Conservation (phyloP, 1,284 basidiomycete genomes). For the Boletus mariae region DNA sequence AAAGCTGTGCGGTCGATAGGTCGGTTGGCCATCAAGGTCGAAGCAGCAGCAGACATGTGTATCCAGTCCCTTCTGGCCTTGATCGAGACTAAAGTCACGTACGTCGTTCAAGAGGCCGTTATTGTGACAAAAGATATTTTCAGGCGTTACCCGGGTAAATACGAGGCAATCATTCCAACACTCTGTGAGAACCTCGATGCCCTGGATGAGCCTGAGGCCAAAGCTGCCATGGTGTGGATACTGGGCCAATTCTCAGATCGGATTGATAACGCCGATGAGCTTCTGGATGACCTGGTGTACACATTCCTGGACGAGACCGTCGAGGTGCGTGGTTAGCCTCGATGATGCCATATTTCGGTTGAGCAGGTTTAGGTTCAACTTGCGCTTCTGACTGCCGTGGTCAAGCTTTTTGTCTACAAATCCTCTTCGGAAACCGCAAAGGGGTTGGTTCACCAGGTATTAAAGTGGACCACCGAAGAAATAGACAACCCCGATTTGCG, state of each 20-base stretch:
- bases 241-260: conserved; percentile 95
- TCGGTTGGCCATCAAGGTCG: conserved; percentile 95
- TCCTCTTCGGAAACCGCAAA: conserved; percentile 81
- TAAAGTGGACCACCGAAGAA: conserved; percentile 97
- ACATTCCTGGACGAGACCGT: conserved; percentile 92
- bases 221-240: conserved; percentile 98
- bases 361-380: conserved; percentile 76
- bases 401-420: conserved; percentile 97
- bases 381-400: conserved; percentile 89
- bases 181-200: conserved; percentile 91
- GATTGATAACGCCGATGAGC: conserved; percentile 94
- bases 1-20: conserved; percentile 97
- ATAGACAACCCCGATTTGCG: conserved; percentile 96
- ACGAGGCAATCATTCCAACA: conserved; percentile 91
- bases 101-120: conserved; percentile 96
- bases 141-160: conserved; percentile 93
- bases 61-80: conserved; percentile 85
- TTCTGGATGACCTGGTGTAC: conserved; percentile 89
- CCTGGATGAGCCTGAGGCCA: conserved; percentile 94
- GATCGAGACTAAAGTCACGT: conserved; percentile 91
- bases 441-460: conserved; percentile 88
- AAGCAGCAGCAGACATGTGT: conserved; percentile 84
- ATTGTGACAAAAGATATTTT: conserved; percentile 99
- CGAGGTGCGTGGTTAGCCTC: conserved; percentile 53
- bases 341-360: not conserved